These are phyloP conservation scores for Logfia minima DNA, from an alignment of 129 eudicot genomes.

Conservation along the genomic window DNA sequence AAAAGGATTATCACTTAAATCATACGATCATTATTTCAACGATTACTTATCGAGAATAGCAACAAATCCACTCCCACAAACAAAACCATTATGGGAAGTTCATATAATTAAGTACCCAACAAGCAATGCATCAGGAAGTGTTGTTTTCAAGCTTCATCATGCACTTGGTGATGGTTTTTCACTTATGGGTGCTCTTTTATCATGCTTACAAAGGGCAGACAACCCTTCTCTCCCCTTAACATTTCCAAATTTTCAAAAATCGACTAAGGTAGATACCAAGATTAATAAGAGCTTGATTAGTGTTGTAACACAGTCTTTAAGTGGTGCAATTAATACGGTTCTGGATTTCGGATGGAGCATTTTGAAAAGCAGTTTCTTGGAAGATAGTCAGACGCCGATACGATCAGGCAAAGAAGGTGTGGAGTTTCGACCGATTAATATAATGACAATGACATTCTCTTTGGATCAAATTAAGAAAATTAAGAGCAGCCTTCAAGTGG, in stretches of 20 bases:
- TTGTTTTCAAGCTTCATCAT: constrained; percentile 63
- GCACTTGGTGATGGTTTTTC: constrained; percentile 75
- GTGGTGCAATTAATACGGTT: constrained; percentile 33
- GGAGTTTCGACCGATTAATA: constrained; percentile 54
- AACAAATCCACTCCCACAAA: constrained; percentile 43
- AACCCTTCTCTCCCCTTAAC: constrained; percentile 57
- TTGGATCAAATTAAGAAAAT: constrained; percentile 61
- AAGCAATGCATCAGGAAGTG: constrained; percentile 55
- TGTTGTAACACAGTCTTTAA: constrained; percentile 19
- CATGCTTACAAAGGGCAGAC: constrained; percentile 60
- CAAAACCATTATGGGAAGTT: constrained; percentile 58
- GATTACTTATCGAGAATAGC: constrained; percentile 50
- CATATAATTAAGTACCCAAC: constrained; percentile 59
- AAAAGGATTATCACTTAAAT: constrained; percentile 32
- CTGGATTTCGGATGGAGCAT: constrained; percentile 62
- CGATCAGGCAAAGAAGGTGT: constrained; percentile 64
- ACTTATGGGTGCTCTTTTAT: constrained; percentile 72
- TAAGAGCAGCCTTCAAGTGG: constrained; percentile 60
- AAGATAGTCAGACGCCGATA: constrained; percentile 58
- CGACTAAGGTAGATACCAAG: constrained; percentile 6
- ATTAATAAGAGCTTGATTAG: constrained; percentile 23
- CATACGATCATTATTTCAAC: constrained; percentile 40
- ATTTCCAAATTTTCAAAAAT: constrained; percentile 45
- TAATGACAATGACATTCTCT: constrained; percentile 54
- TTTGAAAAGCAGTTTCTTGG: constrained; percentile 54